A percentile compares a stretch with the other conserved stretches of the same genome.
These are phyloP conservation scores for Haberlea rhodopensis DNA, from an alignment of 257 asterid species.

Conservation along the genomic window DNA sequence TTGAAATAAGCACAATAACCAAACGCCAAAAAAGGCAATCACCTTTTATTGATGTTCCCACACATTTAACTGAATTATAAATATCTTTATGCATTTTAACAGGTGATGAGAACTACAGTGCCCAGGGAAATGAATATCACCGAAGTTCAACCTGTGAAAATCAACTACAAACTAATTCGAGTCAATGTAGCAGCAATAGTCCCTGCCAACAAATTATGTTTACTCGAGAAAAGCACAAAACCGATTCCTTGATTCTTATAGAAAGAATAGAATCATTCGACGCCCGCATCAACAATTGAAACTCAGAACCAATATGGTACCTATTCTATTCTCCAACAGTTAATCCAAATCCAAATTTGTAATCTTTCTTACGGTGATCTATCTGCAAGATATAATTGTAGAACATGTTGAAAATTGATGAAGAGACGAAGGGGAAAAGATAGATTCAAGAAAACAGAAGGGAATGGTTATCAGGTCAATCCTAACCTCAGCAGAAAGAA, in stretches of 20 bases:
- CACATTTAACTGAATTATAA: not conserved
- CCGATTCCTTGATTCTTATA: slow-evolving; percentile 27
- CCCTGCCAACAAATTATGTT: slow-evolving; percentile 29
- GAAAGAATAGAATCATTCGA: not conserved
- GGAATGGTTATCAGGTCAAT: slow-evolving; percentile 1
- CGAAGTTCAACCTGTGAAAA: slow-evolving; percentile 28
- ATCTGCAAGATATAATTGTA: slow-evolving; percentile 43
- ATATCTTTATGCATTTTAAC: slow-evolving; percentile 19
- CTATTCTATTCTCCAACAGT: slow-evolving; percentile 73
- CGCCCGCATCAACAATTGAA: slow-evolving; percentile 3
- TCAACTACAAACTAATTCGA: slow-evolving; percentile 22
- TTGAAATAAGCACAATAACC: too few relatives aligned
- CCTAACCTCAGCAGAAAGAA: slow-evolving; percentile 92
- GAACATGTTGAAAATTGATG: slow-evolving; percentile 11
- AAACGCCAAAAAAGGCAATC: not conserved
- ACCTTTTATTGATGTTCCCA: slow-evolving; percentile 19
- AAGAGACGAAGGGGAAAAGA: not conserved
- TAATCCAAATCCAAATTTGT: slow-evolving; percentile 82
- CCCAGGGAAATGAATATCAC: slow-evolving; percentile 24
- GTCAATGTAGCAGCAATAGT: slow-evolving; percentile 20
- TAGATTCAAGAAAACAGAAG: slow-evolving; percentile 3
- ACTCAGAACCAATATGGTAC: too few relatives aligned
- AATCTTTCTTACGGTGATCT: slow-evolving; percentile 80
- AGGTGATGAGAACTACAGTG: slow-evolving; percentile 9
- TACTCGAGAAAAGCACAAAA: slow-evolving; percentile 26